These are phyloP conservation scores for Aplosporella prunicola DNA, from an alignment of 2,329 filamentous ascomycete genomes.

Conservation along the genomic window DNA sequence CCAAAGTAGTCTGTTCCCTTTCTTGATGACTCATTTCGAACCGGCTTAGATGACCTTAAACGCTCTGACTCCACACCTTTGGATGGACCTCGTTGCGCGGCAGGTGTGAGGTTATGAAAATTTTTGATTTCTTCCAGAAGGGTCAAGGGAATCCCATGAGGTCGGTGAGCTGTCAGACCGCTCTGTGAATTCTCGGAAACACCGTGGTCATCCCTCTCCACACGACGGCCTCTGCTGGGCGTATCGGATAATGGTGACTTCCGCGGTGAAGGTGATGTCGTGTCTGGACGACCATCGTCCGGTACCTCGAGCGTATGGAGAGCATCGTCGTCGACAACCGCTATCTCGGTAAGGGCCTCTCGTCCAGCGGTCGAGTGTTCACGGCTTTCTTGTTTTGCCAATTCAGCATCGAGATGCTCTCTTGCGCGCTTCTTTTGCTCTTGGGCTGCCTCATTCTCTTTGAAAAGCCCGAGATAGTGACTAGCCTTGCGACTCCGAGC, in stretches of 20 bases:
- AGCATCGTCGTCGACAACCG: too few species aligned
- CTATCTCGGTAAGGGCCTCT: too few species aligned
- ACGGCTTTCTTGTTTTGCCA: slow-evolving; percentile 1
- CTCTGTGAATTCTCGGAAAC: too few species aligned
- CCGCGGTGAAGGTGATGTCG: slow-evolving; percentile 6
- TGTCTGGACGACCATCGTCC: slow-evolving; percentile 6
- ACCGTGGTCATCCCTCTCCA: too few species aligned
- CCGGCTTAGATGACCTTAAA: too few species aligned
- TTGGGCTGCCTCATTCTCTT: slow-evolving; percentile 49
- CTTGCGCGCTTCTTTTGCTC: slow-evolving; percentile 42
- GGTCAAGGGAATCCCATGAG: slow-evolving; percentile 33
- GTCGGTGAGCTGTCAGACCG: too few species aligned
- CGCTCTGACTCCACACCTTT: too few species aligned
- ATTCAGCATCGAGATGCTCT: slow-evolving; percentile 18
- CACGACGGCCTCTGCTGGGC: too few species aligned
- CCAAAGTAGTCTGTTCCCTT: slow-evolving; percentile 12
- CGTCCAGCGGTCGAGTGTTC: background rate
- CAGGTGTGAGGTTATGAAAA: slow-evolving; percentile 43
- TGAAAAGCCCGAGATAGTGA: slow-evolving; percentile 56
- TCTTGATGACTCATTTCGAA: too few species aligned
- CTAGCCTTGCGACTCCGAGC: slow-evolving; percentile 56
- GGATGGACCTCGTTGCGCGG: slow-evolving; percentile 36
- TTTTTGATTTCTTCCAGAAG: slow-evolving; percentile 50
- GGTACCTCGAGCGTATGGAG: too few species aligned
- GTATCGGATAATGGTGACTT: slow-evolving; percentile 3